Base-by-base conservation (phyloP, 257 asterid species). In the Solanum bulbocastanum region DNA sequence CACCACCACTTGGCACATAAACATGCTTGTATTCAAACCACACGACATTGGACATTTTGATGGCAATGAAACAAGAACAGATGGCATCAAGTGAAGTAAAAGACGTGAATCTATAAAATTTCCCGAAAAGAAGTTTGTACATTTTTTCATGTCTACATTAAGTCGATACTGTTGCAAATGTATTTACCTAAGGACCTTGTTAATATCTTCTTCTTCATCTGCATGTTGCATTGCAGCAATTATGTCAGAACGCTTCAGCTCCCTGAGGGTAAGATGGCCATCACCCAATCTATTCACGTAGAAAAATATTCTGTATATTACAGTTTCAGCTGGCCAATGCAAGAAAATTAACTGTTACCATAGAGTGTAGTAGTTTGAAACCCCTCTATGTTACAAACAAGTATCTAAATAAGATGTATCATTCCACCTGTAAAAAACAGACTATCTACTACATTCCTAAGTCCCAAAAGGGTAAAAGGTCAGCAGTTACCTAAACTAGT, bases 131-230 rank as follows among this genome's bases (percentile, higher is more conserved):
- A 49, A 82, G 62, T 49, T 39, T 18, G 32, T 46, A 33, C 0
- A 82, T 8, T 82, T 81, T 46, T 16, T 11, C 85, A 82, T 82
- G 44, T 49, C 3, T 52, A 52, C 37, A 52, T 52, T 18, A 52
- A 49, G 69, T 49, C 42, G 22, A 81, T 44, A 36, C 32, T 22
- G n/a, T 52, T 49, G 84, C 65, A 69, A 27, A 37, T 15, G 56
- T 49, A 69, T 90, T 89, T 92, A 96, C 99, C 99, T 92, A 93
- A 96, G 91, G 76, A 97, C 99, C 93, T 97, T 96, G 95, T 97
- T 97, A 84, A 97, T 97, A 91, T 97, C 99, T 92, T 97, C 99
- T 93, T 97, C 99, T 85, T 97, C 99, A 90, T 97, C 99, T 78
- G 98, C 99, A 92, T 97, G 99, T 92, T 96, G 99, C 99, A 97